A percentile compares a stretch with the other conserved stretches of the same genome.
Conservation (phyloP, 2,329 filamentous ascomycete genomes). For the Fusarium sp. region DNA sequence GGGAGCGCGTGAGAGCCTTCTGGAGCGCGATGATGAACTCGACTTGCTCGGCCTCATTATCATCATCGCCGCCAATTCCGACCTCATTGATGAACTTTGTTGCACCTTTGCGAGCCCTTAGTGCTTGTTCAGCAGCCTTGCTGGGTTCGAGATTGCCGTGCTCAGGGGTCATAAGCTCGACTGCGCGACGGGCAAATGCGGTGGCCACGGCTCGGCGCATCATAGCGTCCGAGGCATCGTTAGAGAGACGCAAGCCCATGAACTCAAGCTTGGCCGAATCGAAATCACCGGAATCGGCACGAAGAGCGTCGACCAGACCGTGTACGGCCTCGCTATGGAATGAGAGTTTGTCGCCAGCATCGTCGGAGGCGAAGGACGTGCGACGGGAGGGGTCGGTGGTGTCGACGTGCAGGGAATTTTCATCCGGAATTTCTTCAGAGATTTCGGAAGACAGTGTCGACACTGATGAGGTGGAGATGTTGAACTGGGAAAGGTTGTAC, state of each 20-base stretch:
- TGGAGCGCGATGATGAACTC: conserved; percentile 88
- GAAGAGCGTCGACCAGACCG: conserved; percentile 87
- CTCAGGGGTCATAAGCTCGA: conserved; percentile 69
- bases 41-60: conserved; percentile 75
- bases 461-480: conserved; percentile 64
- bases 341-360: conserved; percentile 65
- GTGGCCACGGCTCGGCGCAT: conserved; percentile 87
- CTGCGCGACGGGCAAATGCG: conserved; percentile 84
- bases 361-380: conserved; percentile 78
- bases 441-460: conserved; percentile 73
- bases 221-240: conserved; percentile 88
- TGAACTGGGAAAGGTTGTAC: conserved; percentile 63
- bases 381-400: conserved; percentile 69
- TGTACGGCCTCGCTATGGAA: conserved; percentile 91
- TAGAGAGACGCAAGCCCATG: conserved; percentile 89
- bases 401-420: conserved; percentile 62
- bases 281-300: conserved; percentile 79
- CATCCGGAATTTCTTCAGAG: conserved; percentile 73
- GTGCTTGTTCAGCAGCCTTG: conserved; percentile 71
- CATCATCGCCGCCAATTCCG: conserved; percentile 67
- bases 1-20: conserved; percentile 76
- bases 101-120: conserved; percentile 65
- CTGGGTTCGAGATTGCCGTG: conserved; percentile 65
- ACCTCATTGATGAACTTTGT: conserved; percentile 68
- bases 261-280: conserved; percentile 88